Base-by-base conservation (phyloP, 2,329 filamentous ascomycete species). In the Endoconidiophora laricicola region DNA sequence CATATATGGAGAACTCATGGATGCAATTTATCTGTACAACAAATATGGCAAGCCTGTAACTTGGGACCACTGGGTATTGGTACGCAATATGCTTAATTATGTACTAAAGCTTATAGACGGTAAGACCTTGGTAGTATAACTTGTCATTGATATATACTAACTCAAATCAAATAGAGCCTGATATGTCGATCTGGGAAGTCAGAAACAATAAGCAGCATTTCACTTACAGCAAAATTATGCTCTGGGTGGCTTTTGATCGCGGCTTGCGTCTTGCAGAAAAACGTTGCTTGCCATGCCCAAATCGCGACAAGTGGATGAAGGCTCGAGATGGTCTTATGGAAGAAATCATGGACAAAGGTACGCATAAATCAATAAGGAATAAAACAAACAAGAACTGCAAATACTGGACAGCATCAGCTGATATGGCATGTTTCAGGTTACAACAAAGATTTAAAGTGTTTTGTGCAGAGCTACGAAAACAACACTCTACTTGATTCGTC, bases 151-250 rank as follows among this genome's bases (percentile, higher is more conserved):
- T 1, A 49, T 26, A 48, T 29, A 22, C 50, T 57, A 52, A 60
- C 44, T 29, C 4, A 10, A 16, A 33, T n/a, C 6, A 6, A 44
- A 33, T 33, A 73, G 71, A 79, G 41, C 76, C 78, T 10, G 83
- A 88, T 59, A 86, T 86, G 81, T 86, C 81, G 2, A 88, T 87
- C 57, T 87, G 83, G 83, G 83, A 88, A 61, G 82, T 86, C 4
- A 75, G 83, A 40, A 83, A 83, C 56, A 67, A 78, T 58, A 82
- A 82, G 60, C 82, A 86, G 62, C 76, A 86, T 58, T 88, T 86
- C 56, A 76, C 80, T 12, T 88, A 87, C 63, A 84, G 79, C n/a
- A 85, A 87, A 60, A 72, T 88, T 55, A 84, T 87, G 79, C 71
- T 88, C 20, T 88, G 83, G 83, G 83, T 88, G 3, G 81, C 83